These are phyloP conservation scores for Ustilago loliicola DNA, from an alignment of 1,284 basidiomycete genomes.

Conservation along the genomic window DNA sequence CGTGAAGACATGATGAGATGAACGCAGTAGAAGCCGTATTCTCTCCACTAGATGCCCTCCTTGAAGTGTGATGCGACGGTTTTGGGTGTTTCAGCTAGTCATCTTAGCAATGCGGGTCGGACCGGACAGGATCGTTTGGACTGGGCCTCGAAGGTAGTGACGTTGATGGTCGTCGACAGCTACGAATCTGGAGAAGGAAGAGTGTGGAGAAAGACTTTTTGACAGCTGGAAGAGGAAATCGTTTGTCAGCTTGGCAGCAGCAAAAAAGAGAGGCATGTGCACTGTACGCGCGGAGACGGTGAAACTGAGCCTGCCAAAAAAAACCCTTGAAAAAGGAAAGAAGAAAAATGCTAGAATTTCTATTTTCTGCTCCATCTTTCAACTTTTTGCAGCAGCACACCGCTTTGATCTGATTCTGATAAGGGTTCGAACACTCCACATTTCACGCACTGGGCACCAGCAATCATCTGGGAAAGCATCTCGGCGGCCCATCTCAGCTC, in stretches of 20 bases:
- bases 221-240: constrained; percentile 2
- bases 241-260: constrained; percentile 17
- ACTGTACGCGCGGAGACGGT: background rate
- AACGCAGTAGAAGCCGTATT: background rate
- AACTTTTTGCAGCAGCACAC: background rate
- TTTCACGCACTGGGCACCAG: constrained; percentile 7
- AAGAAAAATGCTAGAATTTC: constrained; percentile 6
- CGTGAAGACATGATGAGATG: constrained; percentile 19
- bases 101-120: background rate
- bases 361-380: constrained; percentile 4
- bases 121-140: background rate
- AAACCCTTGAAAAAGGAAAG: constrained; percentile 13
- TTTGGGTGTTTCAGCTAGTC: background rate
- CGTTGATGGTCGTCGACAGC: background rate
- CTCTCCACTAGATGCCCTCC: background rate
- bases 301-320: background rate
- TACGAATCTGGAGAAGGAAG: background rate
- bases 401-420: constrained; percentile 1
- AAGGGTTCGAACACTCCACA: constrained; percentile 9
- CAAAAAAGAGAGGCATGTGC: background rate
- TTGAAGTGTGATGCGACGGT: background rate
- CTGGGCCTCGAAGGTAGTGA: background rate
- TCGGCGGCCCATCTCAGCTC: background rate
- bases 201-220: background rate
- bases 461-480: too few species aligned